These are phyloP conservation scores for Gossypium stocksii DNA, from an alignment of 345 rosid genomes.

Conservation along the genomic window DNA sequence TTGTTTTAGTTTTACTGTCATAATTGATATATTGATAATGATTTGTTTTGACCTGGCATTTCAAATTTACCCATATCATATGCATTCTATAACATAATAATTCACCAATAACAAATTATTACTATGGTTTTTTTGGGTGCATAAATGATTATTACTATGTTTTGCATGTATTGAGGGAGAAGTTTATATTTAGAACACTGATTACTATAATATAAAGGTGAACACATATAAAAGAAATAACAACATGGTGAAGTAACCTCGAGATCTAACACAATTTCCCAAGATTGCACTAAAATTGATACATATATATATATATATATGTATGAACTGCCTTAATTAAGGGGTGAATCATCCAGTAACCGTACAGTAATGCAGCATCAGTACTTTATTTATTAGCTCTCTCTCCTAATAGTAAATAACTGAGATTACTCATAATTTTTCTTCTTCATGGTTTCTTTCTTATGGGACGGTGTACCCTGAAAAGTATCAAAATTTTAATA, in stretches of 20 bases:
- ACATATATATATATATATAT: neutral
- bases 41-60: too few relatives aligned
- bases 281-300: neutral
- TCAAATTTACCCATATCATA: too few relatives aligned
- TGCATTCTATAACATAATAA: neutral
- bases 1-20: too few relatives aligned
- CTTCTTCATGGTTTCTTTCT: neutral
- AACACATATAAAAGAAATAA: neutral
- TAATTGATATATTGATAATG: too few relatives aligned
- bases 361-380: neutral
- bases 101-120: neutral
- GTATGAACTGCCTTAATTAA: neutral
- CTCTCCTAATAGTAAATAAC: neutral
- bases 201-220: neutral
- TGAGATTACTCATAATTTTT: too few relatives aligned
- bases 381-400: neutral
- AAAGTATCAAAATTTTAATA: neutral
- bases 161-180: neutral
- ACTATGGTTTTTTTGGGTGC: too few relatives aligned
- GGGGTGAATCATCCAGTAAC: neutral
- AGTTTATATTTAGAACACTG: neutral
- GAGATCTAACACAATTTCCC: neutral
- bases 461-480: constrained; percentile 8
- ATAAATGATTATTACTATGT: neutral
- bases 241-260: neutral